Evolutionary conservation across 805 yeast genomes (phyloP).

Genomic region (Starmerella vitae): DNA sequence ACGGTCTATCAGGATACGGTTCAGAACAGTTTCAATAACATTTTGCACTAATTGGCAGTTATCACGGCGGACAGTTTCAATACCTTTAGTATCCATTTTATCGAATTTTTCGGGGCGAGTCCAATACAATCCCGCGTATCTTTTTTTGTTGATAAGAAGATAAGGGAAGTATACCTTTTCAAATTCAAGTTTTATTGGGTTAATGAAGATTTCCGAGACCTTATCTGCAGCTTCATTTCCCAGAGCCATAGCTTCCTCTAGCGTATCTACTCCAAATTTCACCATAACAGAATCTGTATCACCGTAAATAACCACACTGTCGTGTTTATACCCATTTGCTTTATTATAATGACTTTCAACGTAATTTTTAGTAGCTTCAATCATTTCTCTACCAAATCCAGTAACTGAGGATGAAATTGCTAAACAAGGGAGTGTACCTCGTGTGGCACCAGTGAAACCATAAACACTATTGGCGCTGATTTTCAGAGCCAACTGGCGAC

Average conservation of each 20-base stretch:
- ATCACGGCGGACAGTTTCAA: constrained; percentile 96
- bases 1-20: constrained; percentile 71
- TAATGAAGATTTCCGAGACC: constrained; percentile 63
- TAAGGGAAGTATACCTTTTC: constrained; percentile 96
- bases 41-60: constrained; percentile 89
- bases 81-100: constrained; percentile 96
- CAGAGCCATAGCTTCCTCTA: constrained; percentile 71
- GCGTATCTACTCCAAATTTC: constrained; percentile 73
- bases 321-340: constrained; percentile 71
- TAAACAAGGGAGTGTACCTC: constrained; percentile 91
- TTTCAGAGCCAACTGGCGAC: constrained; percentile 91
- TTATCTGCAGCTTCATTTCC: constrained; percentile 90
- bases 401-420: constrained; percentile 94
- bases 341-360: constrained; percentile 69
- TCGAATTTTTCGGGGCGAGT: constrained; percentile 83
- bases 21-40: constrained; percentile 83
- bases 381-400: constrained; percentile 93
- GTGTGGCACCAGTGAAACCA: constrained; percentile 98
- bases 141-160: constrained; percentile 80
- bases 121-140: constrained; percentile 97
- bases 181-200: constrained; percentile 88
- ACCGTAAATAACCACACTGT: constrained; percentile 89
- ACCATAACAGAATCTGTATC: constrained; percentile 99
- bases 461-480: constrained; percentile 97
- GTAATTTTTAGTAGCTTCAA: constrained; percentile 74